Evolutionary conservation across 2,329 filamentous ascomycete species (phyloP).

Genomic region (Aspergillaceae sp.): DNA sequence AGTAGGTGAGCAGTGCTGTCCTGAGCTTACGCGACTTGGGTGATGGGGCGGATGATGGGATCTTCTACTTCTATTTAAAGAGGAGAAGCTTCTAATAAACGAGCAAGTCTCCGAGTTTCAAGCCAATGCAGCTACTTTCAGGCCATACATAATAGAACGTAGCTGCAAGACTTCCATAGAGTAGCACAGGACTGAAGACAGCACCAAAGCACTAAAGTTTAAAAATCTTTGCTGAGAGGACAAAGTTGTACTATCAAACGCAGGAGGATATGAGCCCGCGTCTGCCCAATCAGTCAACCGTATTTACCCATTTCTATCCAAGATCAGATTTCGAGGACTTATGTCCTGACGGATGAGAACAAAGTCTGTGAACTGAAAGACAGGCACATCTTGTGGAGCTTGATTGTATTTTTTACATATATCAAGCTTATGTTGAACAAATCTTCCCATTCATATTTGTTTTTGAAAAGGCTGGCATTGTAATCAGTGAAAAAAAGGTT

Average conservation of each 20-base stretch:
- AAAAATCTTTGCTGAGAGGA: slow-evolving; percentile 8
- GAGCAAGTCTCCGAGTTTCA: too few relatives aligned
- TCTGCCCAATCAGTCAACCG: slow-evolving; percentile 14
- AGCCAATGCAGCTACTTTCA: slow-evolving; percentile 11
- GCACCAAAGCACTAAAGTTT: slow-evolving; percentile 13
- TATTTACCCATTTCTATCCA: slow-evolving; percentile 6
- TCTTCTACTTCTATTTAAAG: too few relatives aligned
- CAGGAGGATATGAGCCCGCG: slow-evolving; percentile 16
- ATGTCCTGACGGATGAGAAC: slow-evolving; percentile 13
- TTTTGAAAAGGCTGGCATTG: slow-evolving; percentile 15
- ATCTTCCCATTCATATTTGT: slow-evolving; percentile 10
- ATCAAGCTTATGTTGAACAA: slow-evolving; percentile 22
- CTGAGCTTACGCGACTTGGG: too few relatives aligned
- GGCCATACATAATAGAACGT: slow-evolving; percentile 13
- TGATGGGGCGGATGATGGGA: too few relatives aligned
- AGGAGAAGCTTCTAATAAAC: too few relatives aligned
- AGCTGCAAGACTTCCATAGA: slow-evolving; percentile 11
- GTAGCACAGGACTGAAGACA: slow-evolving; percentile 11
- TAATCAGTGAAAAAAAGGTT: slow-evolving; percentile 15
- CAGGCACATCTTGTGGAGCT: slow-evolving; percentile 8
- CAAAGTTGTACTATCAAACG: slow-evolving; percentile 13
- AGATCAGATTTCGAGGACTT: slow-evolving; percentile 14
- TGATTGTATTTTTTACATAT: slow-evolving; percentile 10
- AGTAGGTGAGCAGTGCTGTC: too few relatives aligned
- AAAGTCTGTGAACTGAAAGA: slow-evolving; percentile 11